Evolutionary conservation across 2,329 filamentous ascomycete genomes (phyloP), one percentile per base, ranked within the genome.

Genomic region (Phaeosphaeriaceae sp.): DNA sequence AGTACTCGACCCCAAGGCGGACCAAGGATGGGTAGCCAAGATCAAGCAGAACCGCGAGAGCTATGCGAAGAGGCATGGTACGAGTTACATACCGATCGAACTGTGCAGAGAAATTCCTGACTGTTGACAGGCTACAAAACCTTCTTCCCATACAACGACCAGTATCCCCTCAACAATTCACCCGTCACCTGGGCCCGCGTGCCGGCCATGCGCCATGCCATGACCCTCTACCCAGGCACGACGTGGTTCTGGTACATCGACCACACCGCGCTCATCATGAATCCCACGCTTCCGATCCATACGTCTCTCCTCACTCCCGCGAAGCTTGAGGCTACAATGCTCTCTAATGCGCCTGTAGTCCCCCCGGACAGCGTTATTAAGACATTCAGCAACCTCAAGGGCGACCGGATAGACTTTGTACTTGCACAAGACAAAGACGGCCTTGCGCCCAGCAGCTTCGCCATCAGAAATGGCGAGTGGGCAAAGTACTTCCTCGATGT

Each of bases 341-440:
- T 95, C 68, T 90, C 88, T 75, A 91, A 97, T 76, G 85, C 89
- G 53, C 88, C 95, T 6, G 88, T 99, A 51, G 94, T 98, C 9
- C 95, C 94, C 1, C 95, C 96, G 0, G 92, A 97, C 79, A 96
- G 92, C 79, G 93, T 99, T 69, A 98, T 99, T 80, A 94, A 91
- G 82, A 98, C 96, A 0, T 97, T 96, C 74, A 82, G 86, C 17
- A 89, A 96, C 72, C 82, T 97, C n/a, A 88, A 87, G 61, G 89
- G 88, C 36, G 84, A 90, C 46, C 86, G 93, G 55, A 88, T 96
- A 44, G 91, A 96, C 65, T 83, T 98, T 15, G 85, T 97, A 41
- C 76, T 97, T 40, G 90, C 91, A 7, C 93, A 97, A 78, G 95
- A 99, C 73, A 86, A 85, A 48, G 89, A 91, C 36, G 93, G 94